phyloP scores from a whole-genome alignment of 2,329 filamentous ascomycete genomes.

The Furcasterigmium sp. region DNA sequence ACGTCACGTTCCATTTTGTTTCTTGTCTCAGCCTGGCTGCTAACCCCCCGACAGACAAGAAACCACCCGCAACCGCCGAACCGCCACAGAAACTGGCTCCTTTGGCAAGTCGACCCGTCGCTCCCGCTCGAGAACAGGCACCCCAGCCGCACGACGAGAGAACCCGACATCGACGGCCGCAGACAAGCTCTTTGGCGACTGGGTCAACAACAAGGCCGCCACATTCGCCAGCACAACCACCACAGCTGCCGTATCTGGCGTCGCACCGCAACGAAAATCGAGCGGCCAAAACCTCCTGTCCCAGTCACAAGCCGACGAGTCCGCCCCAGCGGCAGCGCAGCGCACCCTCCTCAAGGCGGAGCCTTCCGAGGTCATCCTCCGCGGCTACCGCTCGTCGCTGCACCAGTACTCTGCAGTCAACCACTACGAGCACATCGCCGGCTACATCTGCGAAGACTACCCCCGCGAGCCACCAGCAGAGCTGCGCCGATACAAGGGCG shows the following conservation, averaged over 20 bases:
- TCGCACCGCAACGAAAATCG: constrained; percentile 25
- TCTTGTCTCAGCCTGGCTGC: no score
- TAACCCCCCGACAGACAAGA: constrained; percentile 39
- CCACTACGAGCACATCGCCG: constrained; percentile 82
- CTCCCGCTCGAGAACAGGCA: constrained; percentile 57
- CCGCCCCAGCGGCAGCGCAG: constrained; percentile 19
- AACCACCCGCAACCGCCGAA: constrained; percentile 44
- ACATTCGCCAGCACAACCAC: constrained; percentile 17
- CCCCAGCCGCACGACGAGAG: constrained; percentile 47
- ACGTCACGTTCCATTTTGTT: constrained; percentile 19
- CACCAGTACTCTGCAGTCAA: constrained; percentile 82
- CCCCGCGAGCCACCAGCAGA: constrained; percentile 73
- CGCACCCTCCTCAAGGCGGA: constrained; percentile 27
- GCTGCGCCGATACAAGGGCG: constrained; percentile 65
- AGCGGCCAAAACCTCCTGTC: constrained; percentile 23
- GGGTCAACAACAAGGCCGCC: constrained; percentile 44
- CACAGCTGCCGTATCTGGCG: constrained; percentile 15
- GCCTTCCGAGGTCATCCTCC: constrained; percentile 73
- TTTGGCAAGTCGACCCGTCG: constrained; percentile 63
- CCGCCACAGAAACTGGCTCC: constrained; percentile 55
- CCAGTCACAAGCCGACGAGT: constrained; percentile 29
- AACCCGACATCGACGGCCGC: constrained; percentile 58
- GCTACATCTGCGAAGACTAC: constrained; percentile 89
- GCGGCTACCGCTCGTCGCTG: constrained; percentile 65
- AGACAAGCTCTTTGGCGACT: constrained; percentile 57